Conservation (phyloP, 2,329 filamentous ascomycete species). For the Fusarium ramigenum region DNA sequence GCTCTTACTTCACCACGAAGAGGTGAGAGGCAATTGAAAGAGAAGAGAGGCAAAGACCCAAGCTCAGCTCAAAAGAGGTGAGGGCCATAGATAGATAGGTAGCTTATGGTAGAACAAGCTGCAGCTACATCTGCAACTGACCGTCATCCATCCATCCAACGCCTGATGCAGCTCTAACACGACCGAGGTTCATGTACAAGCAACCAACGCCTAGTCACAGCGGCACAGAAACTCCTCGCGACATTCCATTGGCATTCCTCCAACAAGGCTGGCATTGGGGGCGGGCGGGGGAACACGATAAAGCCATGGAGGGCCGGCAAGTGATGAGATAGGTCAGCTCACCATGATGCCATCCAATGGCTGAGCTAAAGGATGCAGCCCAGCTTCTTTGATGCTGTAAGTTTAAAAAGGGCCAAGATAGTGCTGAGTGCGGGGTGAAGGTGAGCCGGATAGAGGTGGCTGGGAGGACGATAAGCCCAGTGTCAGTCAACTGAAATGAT, state of each 20-base stretch:
- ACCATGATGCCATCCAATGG: constrained; percentile 30
- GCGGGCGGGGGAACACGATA: constrained; percentile 30
- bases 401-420: constrained; percentile 18
- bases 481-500: background rate
- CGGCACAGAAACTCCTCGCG: constrained; percentile 22
- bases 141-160: constrained; percentile 31
- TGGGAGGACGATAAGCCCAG: constrained; percentile 17
- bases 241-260: constrained; percentile 18
- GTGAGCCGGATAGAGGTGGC: background rate
- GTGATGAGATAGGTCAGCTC: constrained; percentile 19
- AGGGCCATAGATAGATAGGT: constrained; percentile 5
- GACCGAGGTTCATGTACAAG: constrained; percentile 33
- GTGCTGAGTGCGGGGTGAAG: constrained; percentile 23
- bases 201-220: background rate
- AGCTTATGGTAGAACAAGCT: constrained; percentile 22
- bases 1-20: constrained; percentile 12
- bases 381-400: constrained; percentile 23
- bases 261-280: constrained; percentile 28
- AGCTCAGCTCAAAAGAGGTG: constrained; percentile 2
- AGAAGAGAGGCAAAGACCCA: constrained; percentile 4
- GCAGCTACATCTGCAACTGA: constrained; percentile 18
- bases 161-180: constrained; percentile 22
- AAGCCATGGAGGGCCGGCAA: constrained; percentile 27
- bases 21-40: constrained; percentile 25
- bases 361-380: constrained; percentile 18